Percentiles rank a stretch among this genome's conserved stretches.
phyloP scores from a whole-genome alignment of 768 basidiomycete genomes.

The Suillus discolor region DNA sequence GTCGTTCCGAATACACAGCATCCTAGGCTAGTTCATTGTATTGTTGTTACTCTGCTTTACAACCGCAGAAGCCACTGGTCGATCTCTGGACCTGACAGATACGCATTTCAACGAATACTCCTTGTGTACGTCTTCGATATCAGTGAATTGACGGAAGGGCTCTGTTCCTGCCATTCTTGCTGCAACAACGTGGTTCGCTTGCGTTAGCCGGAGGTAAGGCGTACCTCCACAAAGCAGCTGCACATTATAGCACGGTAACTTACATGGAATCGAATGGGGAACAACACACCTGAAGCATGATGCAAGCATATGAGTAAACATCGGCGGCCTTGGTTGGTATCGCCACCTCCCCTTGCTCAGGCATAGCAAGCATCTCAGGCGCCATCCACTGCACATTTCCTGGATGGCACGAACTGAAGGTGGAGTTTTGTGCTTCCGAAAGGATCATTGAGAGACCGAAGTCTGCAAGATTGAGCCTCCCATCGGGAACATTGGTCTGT shows the following conservation, averaged over 20 bases:
- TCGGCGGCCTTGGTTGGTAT: constrained; percentile 31
- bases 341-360: constrained; percentile 13
- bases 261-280: constrained; percentile 21
- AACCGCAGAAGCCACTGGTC: not conserved
- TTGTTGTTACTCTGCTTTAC: not conserved
- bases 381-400: constrained; percentile 44
- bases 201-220: constrained; percentile 23
- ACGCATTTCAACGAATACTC: not conserved
- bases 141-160: not conserved
- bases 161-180: not conserved
- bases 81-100: not conserved
- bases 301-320: constrained; percentile 44
- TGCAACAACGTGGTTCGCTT: constrained; percentile 21
- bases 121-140: not conserved
- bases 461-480: constrained; percentile 36
- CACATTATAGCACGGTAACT: not conserved
- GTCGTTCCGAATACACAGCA: not conserved
- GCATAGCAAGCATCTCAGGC: constrained; percentile 31
- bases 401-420: constrained; percentile 29
- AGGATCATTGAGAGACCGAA: constrained; percentile 43
- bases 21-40: not conserved
- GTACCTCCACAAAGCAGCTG: constrained; percentile 26
- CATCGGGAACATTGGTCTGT: constrained; percentile 39
- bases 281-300: constrained; percentile 27
- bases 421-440: constrained; percentile 36